A percentile compares a stretch with the other conserved stretches of the same genome.
Evolutionary conservation across 345 rosid species (phyloP).

Genomic region (Sisymbrium irio): DNA sequence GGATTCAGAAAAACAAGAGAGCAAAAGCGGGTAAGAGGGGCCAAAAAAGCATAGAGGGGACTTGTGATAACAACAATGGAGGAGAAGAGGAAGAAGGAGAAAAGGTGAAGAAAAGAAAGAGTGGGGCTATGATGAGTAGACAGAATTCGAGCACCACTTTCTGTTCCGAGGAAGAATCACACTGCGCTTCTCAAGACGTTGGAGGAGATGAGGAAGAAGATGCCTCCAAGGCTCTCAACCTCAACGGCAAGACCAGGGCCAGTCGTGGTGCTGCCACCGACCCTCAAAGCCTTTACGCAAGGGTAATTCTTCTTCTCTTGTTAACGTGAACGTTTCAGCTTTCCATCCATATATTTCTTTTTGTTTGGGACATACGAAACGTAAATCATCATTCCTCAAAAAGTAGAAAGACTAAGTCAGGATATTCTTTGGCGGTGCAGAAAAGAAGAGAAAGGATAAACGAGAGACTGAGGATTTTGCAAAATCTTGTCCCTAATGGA

Average conservation of each 20-base stretch:
- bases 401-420: neutral
- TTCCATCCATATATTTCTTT: no score
- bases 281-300: constrained; percentile 87
- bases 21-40: constrained; percentile 42
- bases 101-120: constrained; percentile 28
- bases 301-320: constrained; percentile 39
- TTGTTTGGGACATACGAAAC: neutral
- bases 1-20: constrained; percentile 52
- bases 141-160: constrained; percentile 54
- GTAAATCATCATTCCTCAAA: neutral
- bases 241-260: constrained; percentile 69
- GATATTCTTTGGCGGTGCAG: constrained; percentile 38
- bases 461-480: constrained; percentile 72
- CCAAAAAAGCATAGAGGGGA: constrained; percentile 36
- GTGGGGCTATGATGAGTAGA: constrained; percentile 31
- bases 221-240: constrained; percentile 42
- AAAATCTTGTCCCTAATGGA: constrained; percentile 86
- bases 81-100: constrained; percentile 30
- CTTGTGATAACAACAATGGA: constrained; percentile 41
- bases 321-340: neutral
- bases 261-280: constrained; percentile 79
- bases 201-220: constrained; percentile 43
- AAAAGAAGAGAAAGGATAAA: constrained; percentile 88
- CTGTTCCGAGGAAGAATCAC: constrained; percentile 61
- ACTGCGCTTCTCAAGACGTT: constrained; percentile 36